A percentile compares a stretch with the other conserved stretches of the same genome.
phyloP scores from a whole-genome alignment of 805 yeast genomes.

The Yarrowia phangngaensis region DNA sequence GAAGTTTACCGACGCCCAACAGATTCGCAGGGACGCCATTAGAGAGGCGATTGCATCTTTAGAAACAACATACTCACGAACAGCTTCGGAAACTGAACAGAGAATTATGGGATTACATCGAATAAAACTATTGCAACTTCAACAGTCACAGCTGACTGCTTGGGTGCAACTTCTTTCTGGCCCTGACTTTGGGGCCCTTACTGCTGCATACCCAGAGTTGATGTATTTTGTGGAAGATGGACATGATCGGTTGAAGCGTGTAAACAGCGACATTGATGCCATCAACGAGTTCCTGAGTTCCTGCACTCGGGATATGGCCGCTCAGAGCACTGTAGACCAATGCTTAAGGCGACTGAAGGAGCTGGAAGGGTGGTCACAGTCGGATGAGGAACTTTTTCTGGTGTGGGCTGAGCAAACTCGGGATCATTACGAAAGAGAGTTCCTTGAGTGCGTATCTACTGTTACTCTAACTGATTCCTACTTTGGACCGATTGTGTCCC shows the following conservation, averaged over 20 bases:
- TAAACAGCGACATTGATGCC: slow-evolving; percentile 11
- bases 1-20: slow-evolving; percentile 23
- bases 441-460: slow-evolving; percentile 1
- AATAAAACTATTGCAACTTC: slow-evolving; percentile 1
- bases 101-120: slow-evolving; percentile 9
- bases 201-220: slow-evolving; percentile 3
- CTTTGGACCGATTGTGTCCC: slow-evolving; percentile 4
- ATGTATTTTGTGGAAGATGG: slow-evolving; percentile 7
- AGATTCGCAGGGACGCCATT: slow-evolving; percentile 27
- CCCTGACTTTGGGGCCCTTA: slow-evolving; percentile 7
- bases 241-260: not conserved
- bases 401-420: slow-evolving; percentile 16
- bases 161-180: slow-evolving; percentile 6
- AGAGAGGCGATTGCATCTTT: slow-evolving; percentile 29
- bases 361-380: slow-evolving; percentile 19
- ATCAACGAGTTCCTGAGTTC: slow-evolving; percentile 9
- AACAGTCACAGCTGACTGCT: slow-evolving; percentile 1
- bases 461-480: not conserved
- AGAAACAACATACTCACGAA: slow-evolving; percentile 24
- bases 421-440: slow-evolving; percentile 9
- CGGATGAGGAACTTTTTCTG: slow-evolving; percentile 14
- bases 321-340: slow-evolving; percentile 9
- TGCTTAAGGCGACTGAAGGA: slow-evolving; percentile 14
- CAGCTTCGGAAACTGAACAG: slow-evolving; percentile 24
- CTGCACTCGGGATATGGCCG: slow-evolving; percentile 17